phyloP scores from a whole-genome alignment of 441 rosid species.

The Brassica balearica region DNA sequence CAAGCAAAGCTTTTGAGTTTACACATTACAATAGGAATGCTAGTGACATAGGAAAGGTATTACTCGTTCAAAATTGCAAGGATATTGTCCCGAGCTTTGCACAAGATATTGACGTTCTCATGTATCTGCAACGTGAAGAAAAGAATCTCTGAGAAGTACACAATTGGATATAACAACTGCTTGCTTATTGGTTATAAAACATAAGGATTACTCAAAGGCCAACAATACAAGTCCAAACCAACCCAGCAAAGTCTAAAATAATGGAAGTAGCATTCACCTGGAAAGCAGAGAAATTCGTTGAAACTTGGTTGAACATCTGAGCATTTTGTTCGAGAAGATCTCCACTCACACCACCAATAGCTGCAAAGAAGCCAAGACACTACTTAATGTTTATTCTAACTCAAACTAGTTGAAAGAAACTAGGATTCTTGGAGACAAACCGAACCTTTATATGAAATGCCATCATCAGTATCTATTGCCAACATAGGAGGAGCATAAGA shows the following conservation, averaged over 20 bases:
- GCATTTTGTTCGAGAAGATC: conserved; percentile 89
- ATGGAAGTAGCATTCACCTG: conserved; percentile 59
- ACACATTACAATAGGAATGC: background rate
- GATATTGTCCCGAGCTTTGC: conserved; percentile 82
- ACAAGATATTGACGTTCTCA: conserved; percentile 68
- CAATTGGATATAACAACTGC: too few relatives aligned
- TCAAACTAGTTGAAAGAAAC: background rate
- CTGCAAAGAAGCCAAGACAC: conserved; percentile 49
- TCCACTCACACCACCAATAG: conserved; percentile 81
- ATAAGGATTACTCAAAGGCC: too few relatives aligned
- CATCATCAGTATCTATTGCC: conserved; percentile 76
- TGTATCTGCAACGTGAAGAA: conserved; percentile 60
- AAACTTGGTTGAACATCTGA: conserved; percentile 76
- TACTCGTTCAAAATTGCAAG: conserved; percentile 79
- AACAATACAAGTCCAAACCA: too few relatives aligned
- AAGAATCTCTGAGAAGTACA: background rate
- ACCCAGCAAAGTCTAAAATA: too few relatives aligned
- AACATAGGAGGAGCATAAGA: conserved; percentile 69
- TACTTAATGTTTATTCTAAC: background rate
- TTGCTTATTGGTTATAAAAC: too few relatives aligned
- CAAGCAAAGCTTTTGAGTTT: background rate
- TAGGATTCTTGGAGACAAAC: conserved; percentile 39
- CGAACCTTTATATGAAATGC: conserved; percentile 79
- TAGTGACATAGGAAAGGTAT: background rate
- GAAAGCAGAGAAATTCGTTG: conserved; percentile 72